A percentile compares a stretch with the other conserved stretches of the same genome.
Evolutionary conservation across 257 asterid species (phyloP).

Genomic region (Nicotiana sylvestris): DNA sequence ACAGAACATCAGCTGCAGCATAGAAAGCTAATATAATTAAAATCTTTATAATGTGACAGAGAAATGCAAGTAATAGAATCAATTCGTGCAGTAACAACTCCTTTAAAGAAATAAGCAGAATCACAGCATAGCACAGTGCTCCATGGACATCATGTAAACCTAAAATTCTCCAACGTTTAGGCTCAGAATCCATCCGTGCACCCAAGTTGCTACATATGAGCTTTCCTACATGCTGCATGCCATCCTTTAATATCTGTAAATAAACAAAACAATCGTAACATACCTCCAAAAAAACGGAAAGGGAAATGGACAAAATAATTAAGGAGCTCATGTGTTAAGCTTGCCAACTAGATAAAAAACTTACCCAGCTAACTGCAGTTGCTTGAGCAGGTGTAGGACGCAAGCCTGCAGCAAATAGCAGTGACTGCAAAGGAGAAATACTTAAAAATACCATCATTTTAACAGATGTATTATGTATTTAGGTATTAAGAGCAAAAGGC

Average conservation of each 20-base stretch:
- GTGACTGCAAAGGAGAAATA: constrained; percentile 79
- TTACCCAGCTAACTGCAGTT: constrained; percentile 99
- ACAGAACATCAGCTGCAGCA: constrained; percentile 89
- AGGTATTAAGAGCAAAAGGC: background rate
- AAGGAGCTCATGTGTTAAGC: background rate
- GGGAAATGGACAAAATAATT: background rate
- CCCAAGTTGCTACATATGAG: constrained; percentile 94
- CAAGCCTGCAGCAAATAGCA: constrained; percentile 97
- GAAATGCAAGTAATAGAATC: constrained; percentile 3
- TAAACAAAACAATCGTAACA: constrained; percentile 12
- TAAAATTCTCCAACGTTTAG: constrained; percentile 88
- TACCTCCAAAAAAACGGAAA: background rate
- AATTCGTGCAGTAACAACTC: constrained; percentile 5
- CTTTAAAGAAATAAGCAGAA: background rate
- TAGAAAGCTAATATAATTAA: constrained; percentile 22
- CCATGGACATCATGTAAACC: constrained; percentile 40
- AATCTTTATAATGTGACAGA: constrained; percentile 4
- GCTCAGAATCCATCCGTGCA: constrained; percentile 98
- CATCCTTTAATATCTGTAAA: constrained; percentile 84
- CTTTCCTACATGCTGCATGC: constrained; percentile 97
- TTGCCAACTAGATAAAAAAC: constrained; percentile 11
- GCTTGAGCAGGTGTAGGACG: constrained; percentile 99
- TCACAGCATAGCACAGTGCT: constrained; percentile 9
- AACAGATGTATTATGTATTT: background rate
- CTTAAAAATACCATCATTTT: constrained; percentile 19